Conservation (phyloP, 768 basidiomycete genomes). For the Mycena vulgaris region DNA sequence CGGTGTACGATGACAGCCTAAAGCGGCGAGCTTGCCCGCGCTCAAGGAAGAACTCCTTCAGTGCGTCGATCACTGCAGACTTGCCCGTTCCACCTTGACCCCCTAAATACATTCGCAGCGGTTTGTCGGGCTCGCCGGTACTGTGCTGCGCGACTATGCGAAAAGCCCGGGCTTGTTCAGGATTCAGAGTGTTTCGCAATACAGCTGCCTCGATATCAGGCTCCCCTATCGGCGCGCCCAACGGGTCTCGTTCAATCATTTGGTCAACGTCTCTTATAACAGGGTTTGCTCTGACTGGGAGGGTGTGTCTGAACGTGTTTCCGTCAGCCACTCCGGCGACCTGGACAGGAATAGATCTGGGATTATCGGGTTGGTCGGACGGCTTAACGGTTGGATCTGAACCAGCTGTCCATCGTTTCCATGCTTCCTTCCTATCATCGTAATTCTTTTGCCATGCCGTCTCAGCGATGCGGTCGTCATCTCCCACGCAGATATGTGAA, state of each 20-base stretch:
- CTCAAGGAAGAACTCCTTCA: slow-evolving; percentile 36
- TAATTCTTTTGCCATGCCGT: not conserved
- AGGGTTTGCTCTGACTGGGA: no score
- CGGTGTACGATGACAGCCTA: slow-evolving; percentile 52
- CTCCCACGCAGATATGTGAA: not conserved
- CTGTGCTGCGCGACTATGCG: not conserved
- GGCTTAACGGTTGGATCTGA: no score
- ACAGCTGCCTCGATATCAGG: not conserved
- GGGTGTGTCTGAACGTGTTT: no score
- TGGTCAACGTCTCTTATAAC: no score
- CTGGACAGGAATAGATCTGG: no score
- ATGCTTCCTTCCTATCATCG: not conserved
- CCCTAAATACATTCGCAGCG: slow-evolving; percentile 44
- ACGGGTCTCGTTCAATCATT: no score
- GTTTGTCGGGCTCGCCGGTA: not conserved
- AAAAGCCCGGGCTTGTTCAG: not conserved
- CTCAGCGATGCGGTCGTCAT: not conserved
- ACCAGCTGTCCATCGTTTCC: not conserved
- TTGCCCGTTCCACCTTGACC: slow-evolving; percentile 51
- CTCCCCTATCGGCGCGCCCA: not conserved
- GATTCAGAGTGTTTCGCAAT: not conserved
- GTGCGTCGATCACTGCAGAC: slow-evolving; percentile 41
- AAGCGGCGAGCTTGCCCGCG: slow-evolving; percentile 43
- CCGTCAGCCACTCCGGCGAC: no score
- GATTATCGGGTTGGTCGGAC: no score